Conservation (phyloP, 768 basidiomycete genomes). For the Termitomyces sp. region DNA sequence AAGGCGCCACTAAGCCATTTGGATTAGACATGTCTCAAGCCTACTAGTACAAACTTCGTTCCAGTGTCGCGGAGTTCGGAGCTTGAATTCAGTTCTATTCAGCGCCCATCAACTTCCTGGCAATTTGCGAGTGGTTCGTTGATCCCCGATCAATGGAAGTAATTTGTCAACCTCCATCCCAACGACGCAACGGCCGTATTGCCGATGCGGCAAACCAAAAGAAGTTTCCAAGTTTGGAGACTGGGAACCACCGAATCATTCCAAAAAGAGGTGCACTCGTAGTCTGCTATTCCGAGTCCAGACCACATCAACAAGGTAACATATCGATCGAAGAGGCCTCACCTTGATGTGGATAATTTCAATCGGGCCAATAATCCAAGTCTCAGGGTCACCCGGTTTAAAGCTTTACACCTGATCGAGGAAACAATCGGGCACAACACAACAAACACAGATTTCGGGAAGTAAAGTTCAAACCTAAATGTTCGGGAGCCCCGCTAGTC, state of each 20-base stretch:
- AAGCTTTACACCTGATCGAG: constrained; percentile 36
- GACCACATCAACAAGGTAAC: constrained; percentile 5
- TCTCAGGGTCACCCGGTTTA: constrained; percentile 32
- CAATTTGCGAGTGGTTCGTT: constrained; percentile 35
- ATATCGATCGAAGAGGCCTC: constrained; percentile 8
- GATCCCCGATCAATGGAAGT: constrained; percentile 62
- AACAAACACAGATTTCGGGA: constrained; percentile 27
- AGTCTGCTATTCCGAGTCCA: constrained; percentile 1
- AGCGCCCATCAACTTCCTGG: constrained; percentile 17
- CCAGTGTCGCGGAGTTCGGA: constrained; percentile 19
- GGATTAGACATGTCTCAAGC: constrained; percentile 15
- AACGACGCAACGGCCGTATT: constrained; percentile 28
- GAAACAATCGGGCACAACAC: constrained; percentile 38
- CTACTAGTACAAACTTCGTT: not conserved
- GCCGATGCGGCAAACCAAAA: constrained; percentile 15
- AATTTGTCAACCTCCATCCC: constrained; percentile 25
- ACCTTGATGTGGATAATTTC: constrained; percentile 5
- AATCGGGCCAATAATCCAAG: constrained; percentile 19
- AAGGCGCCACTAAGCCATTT: constrained; percentile 34
- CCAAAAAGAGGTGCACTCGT: constrained; percentile 2
- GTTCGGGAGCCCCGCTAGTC: constrained; percentile 25
- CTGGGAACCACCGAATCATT: constrained; percentile 21
- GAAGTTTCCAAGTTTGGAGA: constrained; percentile 10
- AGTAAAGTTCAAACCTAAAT: constrained; percentile 29
- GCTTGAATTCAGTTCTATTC: constrained; percentile 10